Conservation (phyloP, 306 rosid genomes). For the Cicer yamashitae region DNA sequence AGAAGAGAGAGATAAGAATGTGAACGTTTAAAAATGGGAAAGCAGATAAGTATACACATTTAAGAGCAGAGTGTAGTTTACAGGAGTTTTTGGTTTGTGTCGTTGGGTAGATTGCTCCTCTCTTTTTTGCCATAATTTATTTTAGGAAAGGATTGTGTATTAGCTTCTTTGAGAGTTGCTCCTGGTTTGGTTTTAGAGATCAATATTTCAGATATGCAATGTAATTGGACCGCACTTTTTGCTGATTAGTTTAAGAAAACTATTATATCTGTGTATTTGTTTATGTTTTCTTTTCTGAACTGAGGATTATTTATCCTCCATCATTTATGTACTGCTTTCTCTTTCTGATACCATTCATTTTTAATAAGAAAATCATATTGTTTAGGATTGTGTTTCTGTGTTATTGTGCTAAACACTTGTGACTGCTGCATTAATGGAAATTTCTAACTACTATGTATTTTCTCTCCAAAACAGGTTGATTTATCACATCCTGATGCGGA, state of each 20-base stretch:
- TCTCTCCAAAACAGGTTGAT: conserved; percentile 71
- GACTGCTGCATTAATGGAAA: neutral
- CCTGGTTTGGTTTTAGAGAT: neutral
- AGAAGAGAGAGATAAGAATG: too few relatives aligned
- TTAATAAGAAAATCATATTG: neutral
- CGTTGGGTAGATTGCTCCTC: neutral
- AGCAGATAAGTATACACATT: too few relatives aligned
- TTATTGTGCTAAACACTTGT: conserved; percentile 1
- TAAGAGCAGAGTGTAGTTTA: neutral
- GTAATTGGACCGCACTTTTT: neutral
- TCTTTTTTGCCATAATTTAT: neutral
- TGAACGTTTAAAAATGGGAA: too few relatives aligned
- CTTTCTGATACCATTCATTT: neutral
- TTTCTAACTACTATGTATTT: neutral
- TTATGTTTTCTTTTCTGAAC: conserved; percentile 12
- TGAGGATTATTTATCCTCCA: neutral
- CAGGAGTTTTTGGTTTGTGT: neutral
- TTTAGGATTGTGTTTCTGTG: conserved; percentile 10
- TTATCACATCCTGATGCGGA: conserved; percentile 84
- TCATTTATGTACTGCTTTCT: conserved; percentile 1
- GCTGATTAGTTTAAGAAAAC: neutral
- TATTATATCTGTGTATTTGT: neutral
- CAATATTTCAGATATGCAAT: neutral
- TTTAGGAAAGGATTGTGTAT: neutral
- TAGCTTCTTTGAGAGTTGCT: neutral